These are phyloP conservation scores for Ustilago curta DNA, from an alignment of 1,284 basidiomycete species.

Conservation along the genomic window DNA sequence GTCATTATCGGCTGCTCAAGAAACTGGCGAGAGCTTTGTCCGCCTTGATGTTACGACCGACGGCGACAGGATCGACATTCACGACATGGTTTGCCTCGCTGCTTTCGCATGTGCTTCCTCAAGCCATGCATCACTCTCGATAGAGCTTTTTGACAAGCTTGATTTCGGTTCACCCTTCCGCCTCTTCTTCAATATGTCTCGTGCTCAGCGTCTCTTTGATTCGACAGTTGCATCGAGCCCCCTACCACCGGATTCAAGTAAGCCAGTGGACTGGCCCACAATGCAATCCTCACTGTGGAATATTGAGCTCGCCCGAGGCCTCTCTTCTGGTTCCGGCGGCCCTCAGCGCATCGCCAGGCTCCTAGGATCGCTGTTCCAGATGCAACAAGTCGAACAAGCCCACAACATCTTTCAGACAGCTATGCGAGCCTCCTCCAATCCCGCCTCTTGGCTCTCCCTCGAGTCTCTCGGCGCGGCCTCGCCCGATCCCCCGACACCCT, in stretches of 20 bases:
- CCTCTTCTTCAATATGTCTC: conserved; percentile 47
- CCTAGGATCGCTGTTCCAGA: conserved; percentile 49
- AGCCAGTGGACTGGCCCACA: conserved; percentile 5
- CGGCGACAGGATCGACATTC: conserved; percentile 32
- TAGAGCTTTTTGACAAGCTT: conserved; percentile 41
- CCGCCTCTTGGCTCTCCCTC: conserved; percentile 22
- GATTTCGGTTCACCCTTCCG: conserved; percentile 56
- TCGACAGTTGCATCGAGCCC: background rate
- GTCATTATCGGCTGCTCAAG: background rate
- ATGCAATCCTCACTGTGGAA: conserved; percentile 21
- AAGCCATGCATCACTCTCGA: conserved; percentile 14
- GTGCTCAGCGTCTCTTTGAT: conserved; percentile 26
- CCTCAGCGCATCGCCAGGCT: conserved; percentile 54
- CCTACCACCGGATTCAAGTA: background rate
- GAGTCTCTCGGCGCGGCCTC: background rate
- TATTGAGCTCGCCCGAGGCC: conserved; percentile 53
- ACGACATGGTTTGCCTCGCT: conserved; percentile 52
- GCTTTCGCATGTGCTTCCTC: conserved; percentile 21
- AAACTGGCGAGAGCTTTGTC: conserved; percentile 15
- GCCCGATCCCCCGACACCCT: background rate
- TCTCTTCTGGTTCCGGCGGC: conserved; percentile 49
- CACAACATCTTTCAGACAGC: conserved; percentile 42
- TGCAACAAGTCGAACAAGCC: conserved; percentile 33
- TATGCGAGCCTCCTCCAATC: conserved; percentile 32
- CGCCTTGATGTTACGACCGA: conserved; percentile 19